A percentile compares a stretch with the other conserved stretches of the same genome.
Conservation (phyloP, 1,139 yeast species). For the Zygoascus hellenicus region DNA sequence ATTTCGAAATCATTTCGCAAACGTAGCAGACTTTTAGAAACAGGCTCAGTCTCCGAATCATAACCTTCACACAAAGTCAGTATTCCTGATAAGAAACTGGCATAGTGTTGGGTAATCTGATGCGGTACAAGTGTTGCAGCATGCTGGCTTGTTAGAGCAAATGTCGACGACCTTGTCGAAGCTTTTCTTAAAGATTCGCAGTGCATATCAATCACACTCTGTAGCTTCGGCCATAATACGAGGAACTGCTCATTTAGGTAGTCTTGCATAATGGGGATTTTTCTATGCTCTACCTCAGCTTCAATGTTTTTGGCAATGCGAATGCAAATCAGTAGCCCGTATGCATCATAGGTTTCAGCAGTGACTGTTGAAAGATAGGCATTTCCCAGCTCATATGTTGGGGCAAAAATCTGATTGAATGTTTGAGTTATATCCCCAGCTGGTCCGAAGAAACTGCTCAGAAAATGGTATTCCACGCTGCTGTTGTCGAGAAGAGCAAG, state of each 20-base stretch:
- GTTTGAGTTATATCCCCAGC: constrained; percentile 41
- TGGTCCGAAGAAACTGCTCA: constrained; percentile 62
- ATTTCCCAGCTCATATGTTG: constrained; percentile 48
- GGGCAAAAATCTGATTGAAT: constrained; percentile 44
- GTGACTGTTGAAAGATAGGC: constrained; percentile 45
- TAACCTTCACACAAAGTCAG: constrained; percentile 44
- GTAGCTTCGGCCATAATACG: constrained; percentile 79
- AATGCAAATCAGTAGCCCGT: constrained; percentile 73
- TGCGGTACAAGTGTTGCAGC: constrained; percentile 45
- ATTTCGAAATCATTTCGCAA: constrained; percentile 76
- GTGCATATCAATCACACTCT: constrained; percentile 66
- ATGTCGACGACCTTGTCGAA: constrained; percentile 31
- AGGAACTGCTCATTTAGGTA: constrained; percentile 64
- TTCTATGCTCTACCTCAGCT: constrained; percentile 55
- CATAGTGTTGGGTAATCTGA: constrained; percentile 74
- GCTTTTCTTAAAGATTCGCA: constrained; percentile 58
- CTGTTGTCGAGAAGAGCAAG: constrained; percentile 72
- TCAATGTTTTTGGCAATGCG: constrained; percentile 63
- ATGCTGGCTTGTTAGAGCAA: constrained; percentile 26
- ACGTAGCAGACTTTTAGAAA: constrained; percentile 60
- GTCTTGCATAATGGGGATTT: constrained; percentile 67
- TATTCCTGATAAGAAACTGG: constrained; percentile 67
- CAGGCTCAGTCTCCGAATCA: constrained; percentile 51
- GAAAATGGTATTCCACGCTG: constrained; percentile 68
- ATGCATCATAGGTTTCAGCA: constrained; percentile 59